Evolutionary conservation across 2,329 filamentous ascomycete genomes (phyloP), one percentile per base, ranked within the genome.

Genomic region (Fusarium sarcochroum): DNA sequence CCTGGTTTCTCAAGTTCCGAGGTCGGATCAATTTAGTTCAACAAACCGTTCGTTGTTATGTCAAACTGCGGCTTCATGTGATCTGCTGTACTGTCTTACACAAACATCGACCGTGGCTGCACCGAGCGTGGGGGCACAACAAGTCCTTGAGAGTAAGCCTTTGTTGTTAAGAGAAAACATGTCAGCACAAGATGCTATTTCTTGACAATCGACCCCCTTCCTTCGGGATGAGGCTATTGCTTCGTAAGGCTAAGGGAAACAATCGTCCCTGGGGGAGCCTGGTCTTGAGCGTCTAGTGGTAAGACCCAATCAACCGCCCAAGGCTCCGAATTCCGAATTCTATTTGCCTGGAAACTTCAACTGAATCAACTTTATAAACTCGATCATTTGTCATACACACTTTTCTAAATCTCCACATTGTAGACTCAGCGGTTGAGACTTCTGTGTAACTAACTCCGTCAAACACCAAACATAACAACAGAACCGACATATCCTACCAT

Each of bases 41-140:
- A 59, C 38, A 49, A 37, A n/a, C 21, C 38, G 21, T 20, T 23
- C 32, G 35, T n/a, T 50, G 30, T 60, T 60, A 46, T 27, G 30
- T 30, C 46, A 27, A 30, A 57, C 21, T 64, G 41, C 32, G 32
- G 34, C 44, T 48, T 63, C 50, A 53, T 56, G 55, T 54, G 56
- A 66, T 62, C 60, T 58, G 35, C 41, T 49, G 59, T 59, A 49
- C 63, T 63, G 44, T 44, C 59, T 68, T 69, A 61, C 60, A 52
- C 57, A 37, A 49, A 20, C 37, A 61, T 50, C 38, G 44, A 48
- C 42, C 37, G 70, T 73, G 66, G 68, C 72, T 69, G 57, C 37
- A 44, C 45, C 46, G 21, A 49, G 38, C 35, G 63, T 71, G 66
- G 72, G 72, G 68, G 61, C 35, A 58, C 59, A 44, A 9, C 63